Evolutionary conservation across 768 basidiomycete genomes (phyloP).

Genomic region (Lentinula boryana): DNA sequence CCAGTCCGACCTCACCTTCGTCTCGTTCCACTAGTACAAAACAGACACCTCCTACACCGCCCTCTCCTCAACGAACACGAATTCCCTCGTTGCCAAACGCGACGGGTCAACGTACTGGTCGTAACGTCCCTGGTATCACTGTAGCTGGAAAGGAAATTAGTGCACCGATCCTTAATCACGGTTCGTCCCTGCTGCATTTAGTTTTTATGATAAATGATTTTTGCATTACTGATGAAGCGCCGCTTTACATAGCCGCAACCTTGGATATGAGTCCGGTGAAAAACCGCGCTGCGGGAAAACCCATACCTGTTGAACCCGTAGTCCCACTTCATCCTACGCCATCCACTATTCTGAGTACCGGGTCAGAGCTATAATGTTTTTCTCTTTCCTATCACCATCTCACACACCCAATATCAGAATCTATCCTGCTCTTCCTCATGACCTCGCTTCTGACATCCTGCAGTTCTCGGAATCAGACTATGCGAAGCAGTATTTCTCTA

Average conservation of each 20-base stretch:
- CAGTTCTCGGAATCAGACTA: slow-evolving; percentile 85
- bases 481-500: slow-evolving; percentile 84
- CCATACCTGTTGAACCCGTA: slow-evolving; percentile 50
- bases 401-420: slow-evolving; percentile 37
- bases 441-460: slow-evolving; percentile 79
- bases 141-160: slow-evolving; percentile 65
- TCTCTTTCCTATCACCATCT: slow-evolving; percentile 8
- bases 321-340: slow-evolving; percentile 22
- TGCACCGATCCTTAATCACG: slow-evolving; percentile 61
- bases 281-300: slow-evolving; percentile 52
- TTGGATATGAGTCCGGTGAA: slow-evolving; percentile 72
- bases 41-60: slow-evolving; percentile 21
- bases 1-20: slow-evolving; percentile 18
- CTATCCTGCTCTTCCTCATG: slow-evolving; percentile 73
- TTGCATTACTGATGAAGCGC: slow-evolving; percentile 10
- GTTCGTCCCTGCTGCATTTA: slow-evolving; percentile 30
- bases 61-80: slow-evolving; percentile 37
- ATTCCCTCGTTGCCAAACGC: slow-evolving; percentile 31
- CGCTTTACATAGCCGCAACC: slow-evolving; percentile 47
- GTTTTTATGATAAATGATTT: slow-evolving; percentile 1
- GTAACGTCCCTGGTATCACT: slow-evolving; percentile 31
- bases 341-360: slow-evolving; percentile 50
- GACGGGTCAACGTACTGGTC: slow-evolving; percentile 26
- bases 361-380: slow-evolving; percentile 38
- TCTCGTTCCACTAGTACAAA: slow-evolving; percentile 9